A percentile compares a stretch with the other conserved stretches of the same genome.
Evolutionary conservation across 169 alveolate genomes (phyloP).

Genomic region (Plasmodium gonderi): DNA sequence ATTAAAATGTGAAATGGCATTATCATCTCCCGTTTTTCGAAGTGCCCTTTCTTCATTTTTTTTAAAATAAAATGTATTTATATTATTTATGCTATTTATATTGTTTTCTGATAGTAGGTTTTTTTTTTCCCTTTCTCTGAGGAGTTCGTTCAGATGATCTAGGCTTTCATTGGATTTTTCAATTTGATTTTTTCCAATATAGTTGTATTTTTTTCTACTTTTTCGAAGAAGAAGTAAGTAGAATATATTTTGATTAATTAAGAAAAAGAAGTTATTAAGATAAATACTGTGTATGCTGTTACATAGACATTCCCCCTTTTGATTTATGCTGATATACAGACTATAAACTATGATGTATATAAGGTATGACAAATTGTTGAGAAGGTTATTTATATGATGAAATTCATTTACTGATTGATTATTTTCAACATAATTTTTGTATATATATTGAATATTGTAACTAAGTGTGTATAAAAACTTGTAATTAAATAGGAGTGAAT

Average conservation of each 20-base stretch:
- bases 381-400: conserved; percentile 39
- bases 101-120: neutral
- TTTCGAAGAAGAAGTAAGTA: conserved; percentile 25
- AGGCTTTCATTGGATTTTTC: neutral
- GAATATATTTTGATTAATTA: conserved; percentile 41
- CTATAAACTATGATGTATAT: conserved; percentile 29
- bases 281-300: conserved; percentile 39
- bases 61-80: conserved; percentile 27
- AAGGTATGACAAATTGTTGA: conserved; percentile 31
- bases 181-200: neutral
- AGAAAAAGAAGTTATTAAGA: conserved; percentile 60
- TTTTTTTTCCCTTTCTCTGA: neutral
- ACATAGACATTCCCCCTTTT: conserved; percentile 22
- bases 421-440: conserved; percentile 57
- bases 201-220: neutral
- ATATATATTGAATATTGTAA: conserved; percentile 65
- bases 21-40: neutral
- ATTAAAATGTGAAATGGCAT: neutral
- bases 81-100: neutral
- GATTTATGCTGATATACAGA: conserved; percentile 22
- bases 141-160: neutral
- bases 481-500: conserved; percentile 51
- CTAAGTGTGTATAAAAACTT: conserved; percentile 57
- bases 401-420: conserved; percentile 22
- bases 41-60: conserved; percentile 8